Evolutionary conservation across 257 asterid species (phyloP).

Genomic region (Fraxinus cuspidata): DNA sequence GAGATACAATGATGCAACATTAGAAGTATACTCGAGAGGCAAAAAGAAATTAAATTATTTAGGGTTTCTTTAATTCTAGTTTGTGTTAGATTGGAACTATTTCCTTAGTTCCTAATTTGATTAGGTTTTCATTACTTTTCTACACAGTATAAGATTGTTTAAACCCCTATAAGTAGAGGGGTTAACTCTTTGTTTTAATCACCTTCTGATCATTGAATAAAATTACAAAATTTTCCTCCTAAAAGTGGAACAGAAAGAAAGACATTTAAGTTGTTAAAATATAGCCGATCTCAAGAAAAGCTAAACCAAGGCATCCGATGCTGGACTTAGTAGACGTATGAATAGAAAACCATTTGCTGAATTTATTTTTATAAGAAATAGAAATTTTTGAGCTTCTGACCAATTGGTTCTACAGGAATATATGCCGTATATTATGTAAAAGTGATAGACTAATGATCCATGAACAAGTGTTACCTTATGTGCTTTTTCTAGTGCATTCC

Average conservation of each 20-base stretch:
- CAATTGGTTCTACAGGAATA: constrained; percentile 14
- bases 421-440: neutral
- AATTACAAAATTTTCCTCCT: too few relatives aligned
- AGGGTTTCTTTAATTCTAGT: too few relatives aligned
- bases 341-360: neutral
- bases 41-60: too few relatives aligned
- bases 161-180: too few relatives aligned
- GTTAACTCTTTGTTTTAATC: too few relatives aligned
- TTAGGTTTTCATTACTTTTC: too few relatives aligned
- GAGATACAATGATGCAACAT: neutral
- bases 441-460: constrained; percentile 18
- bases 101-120: too few relatives aligned
- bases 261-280: constrained; percentile 5
- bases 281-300: constrained; percentile 1
- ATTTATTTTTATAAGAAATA: constrained; percentile 1
- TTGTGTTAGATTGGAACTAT: too few relatives aligned
- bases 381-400: constrained; percentile 20
- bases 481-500: constrained; percentile 91
- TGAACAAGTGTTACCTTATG: constrained; percentile 62
- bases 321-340: neutral
- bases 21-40: too few relatives aligned
- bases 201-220: too few relatives aligned
- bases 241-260: neutral
- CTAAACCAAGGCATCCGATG: neutral
- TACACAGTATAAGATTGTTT: too few relatives aligned